Conservation (phyloP, 371 early-diverging fungal genomes). For the Saksenaea vasiformis region DNA sequence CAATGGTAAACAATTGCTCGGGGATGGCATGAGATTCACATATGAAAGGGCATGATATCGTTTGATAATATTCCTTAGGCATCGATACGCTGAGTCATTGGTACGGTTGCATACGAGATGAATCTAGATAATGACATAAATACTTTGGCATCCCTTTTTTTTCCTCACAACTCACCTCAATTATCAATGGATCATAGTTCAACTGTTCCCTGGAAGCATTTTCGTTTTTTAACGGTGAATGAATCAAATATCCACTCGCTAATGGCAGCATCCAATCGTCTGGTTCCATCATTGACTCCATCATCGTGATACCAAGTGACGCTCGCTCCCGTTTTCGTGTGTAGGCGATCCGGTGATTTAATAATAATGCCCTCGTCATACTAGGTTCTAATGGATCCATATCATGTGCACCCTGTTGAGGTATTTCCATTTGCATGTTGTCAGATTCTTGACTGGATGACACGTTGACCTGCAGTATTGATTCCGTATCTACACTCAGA, state of each 20-base stretch:
- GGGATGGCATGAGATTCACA: constrained; percentile 52
- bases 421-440: background rate
- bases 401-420: constrained; percentile 15
- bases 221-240: constrained; percentile 34
- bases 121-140: constrained; percentile 17
- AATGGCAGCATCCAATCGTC: constrained; percentile 60
- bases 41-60: constrained; percentile 60
- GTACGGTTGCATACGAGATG: constrained; percentile 50
- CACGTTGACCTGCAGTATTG: constrained; percentile 37
- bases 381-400: constrained; percentile 20
- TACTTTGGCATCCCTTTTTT: constrained; percentile 24
- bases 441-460: background rate
- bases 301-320: constrained; percentile 25
- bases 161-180: constrained; percentile 43
- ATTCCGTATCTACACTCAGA: constrained; percentile 54
- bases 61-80: constrained; percentile 57
- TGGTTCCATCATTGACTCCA: constrained; percentile 22
- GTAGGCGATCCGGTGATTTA: constrained; percentile 62
- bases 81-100: constrained; percentile 42
- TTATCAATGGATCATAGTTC: constrained; percentile 40
- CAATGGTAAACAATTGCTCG: constrained; percentile 54
- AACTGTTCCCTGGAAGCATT: constrained; percentile 48
- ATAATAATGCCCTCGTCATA: constrained; percentile 48
- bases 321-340: constrained; percentile 42
- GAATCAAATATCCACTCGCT: constrained; percentile 62